phyloP scores from a whole-genome alignment of 805 yeast genomes.

The Pichia scutulata region DNA sequence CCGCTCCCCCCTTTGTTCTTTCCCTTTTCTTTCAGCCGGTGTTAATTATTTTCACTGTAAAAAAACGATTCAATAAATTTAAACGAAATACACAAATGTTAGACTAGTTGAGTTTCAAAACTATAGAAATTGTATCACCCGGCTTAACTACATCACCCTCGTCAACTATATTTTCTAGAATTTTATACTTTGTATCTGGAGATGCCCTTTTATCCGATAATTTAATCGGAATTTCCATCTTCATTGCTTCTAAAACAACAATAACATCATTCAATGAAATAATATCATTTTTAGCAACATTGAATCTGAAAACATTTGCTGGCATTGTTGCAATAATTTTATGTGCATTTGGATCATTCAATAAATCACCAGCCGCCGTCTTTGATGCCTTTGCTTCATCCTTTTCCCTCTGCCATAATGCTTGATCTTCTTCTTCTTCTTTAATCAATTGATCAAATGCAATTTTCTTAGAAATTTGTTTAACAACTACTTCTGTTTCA shows the following conservation, averaged over 20 bases:
- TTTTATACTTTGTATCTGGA: constrained; percentile 12
- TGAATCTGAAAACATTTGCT: constrained; percentile 28
- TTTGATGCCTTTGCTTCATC: constrained; percentile 16
- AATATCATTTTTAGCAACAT: constrained; percentile 19
- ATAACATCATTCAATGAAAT: constrained; percentile 18
- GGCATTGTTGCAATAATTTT: constrained; percentile 26
- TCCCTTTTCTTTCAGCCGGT: no score
- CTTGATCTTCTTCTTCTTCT: constrained; percentile 17
- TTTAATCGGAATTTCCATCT: constrained; percentile 29
- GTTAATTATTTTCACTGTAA: no score
- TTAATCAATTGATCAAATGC: constrained; percentile 17
- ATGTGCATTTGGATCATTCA: constrained; percentile 20
- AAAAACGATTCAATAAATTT: background rate
- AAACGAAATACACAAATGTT: background rate
- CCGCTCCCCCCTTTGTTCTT: no score
- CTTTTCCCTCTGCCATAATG: constrained; percentile 22
- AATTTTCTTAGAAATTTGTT: constrained; percentile 17
- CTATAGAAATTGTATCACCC: constrained; percentile 19
- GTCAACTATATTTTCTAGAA: constrained; percentile 23
- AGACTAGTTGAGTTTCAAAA: background rate
- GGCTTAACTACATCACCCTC: constrained; percentile 29
- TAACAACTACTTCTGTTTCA: constrained; percentile 20
- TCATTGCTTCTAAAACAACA: constrained; percentile 30
- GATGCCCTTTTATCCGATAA: constrained; percentile 15
- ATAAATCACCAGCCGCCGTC: constrained; percentile 11